Percentiles rank a stretch among this genome's conserved stretches.
Evolutionary conservation across 768 basidiomycete genomes (phyloP).

Genomic region (Amanita phalloides): DNA sequence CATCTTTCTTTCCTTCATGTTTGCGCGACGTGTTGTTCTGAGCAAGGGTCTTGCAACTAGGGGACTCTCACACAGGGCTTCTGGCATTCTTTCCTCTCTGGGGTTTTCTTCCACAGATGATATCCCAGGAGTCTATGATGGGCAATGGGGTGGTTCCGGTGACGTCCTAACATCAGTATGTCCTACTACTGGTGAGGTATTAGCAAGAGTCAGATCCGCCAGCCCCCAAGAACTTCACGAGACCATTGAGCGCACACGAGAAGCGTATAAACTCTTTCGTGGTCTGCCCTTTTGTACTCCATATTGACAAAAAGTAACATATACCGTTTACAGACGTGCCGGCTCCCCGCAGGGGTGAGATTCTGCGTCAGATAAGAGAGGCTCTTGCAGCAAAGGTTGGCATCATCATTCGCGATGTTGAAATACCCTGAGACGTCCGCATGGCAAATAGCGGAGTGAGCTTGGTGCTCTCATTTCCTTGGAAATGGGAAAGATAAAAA

Average conservation of each 20-base stretch:
- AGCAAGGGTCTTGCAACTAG: constrained; percentile 7
- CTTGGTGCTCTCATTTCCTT: constrained; percentile 78
- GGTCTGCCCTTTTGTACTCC: constrained; percentile 18
- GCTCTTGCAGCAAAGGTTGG: constrained; percentile 68
- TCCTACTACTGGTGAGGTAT: constrained; percentile 78
- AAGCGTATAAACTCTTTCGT: constrained; percentile 64
- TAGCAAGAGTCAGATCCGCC: constrained; percentile 68
- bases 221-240: constrained; percentile 63
- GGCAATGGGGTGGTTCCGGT: constrained; percentile 71
- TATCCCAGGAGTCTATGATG: constrained; percentile 71
- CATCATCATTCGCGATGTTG: not conserved
- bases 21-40: constrained; percentile 16
- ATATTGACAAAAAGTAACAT: not conserved
- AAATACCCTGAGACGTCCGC: constrained; percentile 8
- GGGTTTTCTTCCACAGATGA: constrained; percentile 50
- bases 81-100: constrained; percentile 52
- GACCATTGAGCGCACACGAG: constrained; percentile 57
- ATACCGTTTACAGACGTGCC: constrained; percentile 39
- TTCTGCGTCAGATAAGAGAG: constrained; percentile 80
- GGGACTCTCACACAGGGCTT: constrained; percentile 52
- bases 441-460: constrained; percentile 45
- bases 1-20: constrained; percentile 1
- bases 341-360: constrained; percentile 81
- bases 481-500: constrained; percentile 87
- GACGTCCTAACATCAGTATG: constrained; percentile 62